A percentile compares a stretch with the other conserved stretches of the same genome.
Evolutionary conservation across 305 asterid species (phyloP).

Genomic region (Petunia hybrid): DNA sequence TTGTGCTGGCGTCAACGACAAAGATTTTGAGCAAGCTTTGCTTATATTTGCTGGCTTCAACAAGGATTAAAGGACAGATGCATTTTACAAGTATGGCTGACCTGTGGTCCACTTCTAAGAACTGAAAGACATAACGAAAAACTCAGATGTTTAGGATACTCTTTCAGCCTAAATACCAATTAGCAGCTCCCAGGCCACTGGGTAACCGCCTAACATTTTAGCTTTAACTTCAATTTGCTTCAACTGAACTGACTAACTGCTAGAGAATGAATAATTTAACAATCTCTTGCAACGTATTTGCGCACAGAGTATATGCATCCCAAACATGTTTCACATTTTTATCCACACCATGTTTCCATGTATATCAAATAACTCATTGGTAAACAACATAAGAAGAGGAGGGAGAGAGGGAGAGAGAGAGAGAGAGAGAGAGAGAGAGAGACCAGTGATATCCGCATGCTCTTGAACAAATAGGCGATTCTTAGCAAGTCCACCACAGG

Average conservation of each 20-base stretch:
- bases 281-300: not conserved
- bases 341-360: constrained; percentile 23
- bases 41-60: not conserved
- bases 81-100: constrained; percentile 4
- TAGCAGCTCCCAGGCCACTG: constrained; percentile 20
- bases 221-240: not conserved
- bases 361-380: not conserved
- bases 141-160: not conserved
- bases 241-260: not conserved
- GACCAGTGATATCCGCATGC: constrained; percentile 92
- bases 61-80: not conserved
- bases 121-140: constrained; percentile 17
- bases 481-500: constrained; percentile 93
- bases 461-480: constrained; percentile 85
- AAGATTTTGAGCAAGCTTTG: constrained; percentile 18
- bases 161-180: constrained; percentile 5
- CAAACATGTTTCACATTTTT: not conserved
- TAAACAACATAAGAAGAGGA: not conserved
- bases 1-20: not conserved
- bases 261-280: not conserved
- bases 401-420: not conserved
- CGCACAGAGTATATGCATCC: not conserved
- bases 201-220: not conserved
- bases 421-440: constrained; percentile 46
- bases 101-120: not conserved